Conservation (phyloP, 768 basidiomycete genomes). For the Antrodiella citrinella region DNA sequence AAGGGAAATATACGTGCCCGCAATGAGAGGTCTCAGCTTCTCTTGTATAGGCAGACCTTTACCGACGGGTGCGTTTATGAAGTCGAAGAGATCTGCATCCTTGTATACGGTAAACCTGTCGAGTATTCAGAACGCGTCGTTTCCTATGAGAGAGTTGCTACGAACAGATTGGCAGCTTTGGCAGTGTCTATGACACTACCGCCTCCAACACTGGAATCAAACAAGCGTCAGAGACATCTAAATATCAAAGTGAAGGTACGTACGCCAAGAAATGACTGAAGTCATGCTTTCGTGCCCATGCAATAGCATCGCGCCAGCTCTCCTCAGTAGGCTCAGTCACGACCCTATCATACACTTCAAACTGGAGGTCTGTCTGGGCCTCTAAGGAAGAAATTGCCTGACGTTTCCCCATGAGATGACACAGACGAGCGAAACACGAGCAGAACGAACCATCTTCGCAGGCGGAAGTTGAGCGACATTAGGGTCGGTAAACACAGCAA, state of each 20-base stretch:
- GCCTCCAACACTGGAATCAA: constrained; percentile 63
- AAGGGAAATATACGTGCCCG: constrained; percentile 32
- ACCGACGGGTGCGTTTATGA: constrained; percentile 93
- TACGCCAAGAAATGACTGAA: constrained; percentile 92
- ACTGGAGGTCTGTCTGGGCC: constrained; percentile 64
- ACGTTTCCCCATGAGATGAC: not conserved
- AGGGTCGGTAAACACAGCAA: constrained; percentile 90
- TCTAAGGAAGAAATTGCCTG: constrained; percentile 79
- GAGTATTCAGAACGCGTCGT: constrained; percentile 6
- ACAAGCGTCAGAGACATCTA: constrained; percentile 1
- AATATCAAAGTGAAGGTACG: constrained; percentile 21
- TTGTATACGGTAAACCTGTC: constrained; percentile 82
- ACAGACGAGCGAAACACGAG: not conserved
- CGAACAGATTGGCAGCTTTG: constrained; percentile 86
- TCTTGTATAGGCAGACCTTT: constrained; percentile 80
- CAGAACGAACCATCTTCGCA: constrained; percentile 61
- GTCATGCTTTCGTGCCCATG: constrained; percentile 78
- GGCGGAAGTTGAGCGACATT: constrained; percentile 75
- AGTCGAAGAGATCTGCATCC: constrained; percentile 89
- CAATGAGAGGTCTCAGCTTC: constrained; percentile 75
- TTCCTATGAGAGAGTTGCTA: not conserved
- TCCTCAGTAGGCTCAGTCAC: constrained; percentile 89
- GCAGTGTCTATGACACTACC: constrained; percentile 94
- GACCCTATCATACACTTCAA: constrained; percentile 74
- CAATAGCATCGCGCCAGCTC: constrained; percentile 82